These are phyloP conservation scores for Magnusiomyces tetraspermus DNA, from an alignment of 1,139 yeast genomes.

Conservation along the genomic window DNA sequence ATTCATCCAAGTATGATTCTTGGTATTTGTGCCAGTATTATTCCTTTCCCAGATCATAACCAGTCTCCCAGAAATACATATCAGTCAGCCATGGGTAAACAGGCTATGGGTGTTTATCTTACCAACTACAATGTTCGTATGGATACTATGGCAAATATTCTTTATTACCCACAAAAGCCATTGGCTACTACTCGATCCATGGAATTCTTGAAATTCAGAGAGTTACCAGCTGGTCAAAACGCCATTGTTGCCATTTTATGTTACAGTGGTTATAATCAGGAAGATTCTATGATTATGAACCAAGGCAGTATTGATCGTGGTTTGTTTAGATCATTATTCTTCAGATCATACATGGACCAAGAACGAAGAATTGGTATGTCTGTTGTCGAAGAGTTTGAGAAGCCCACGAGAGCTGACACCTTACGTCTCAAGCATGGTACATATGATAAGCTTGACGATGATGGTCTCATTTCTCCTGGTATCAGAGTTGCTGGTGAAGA, in stretches of 20 bases:
- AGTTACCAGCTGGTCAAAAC: conserved; percentile 97
- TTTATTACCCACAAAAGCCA: conserved; percentile 98
- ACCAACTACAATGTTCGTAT: conserved; percentile 93
- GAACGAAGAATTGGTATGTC: conserved; percentile 98
- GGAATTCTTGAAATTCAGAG: conserved; percentile 96
- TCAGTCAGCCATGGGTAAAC: conserved; percentile 99
- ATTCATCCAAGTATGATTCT: conserved; percentile 98
- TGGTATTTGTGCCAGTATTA: conserved; percentile 97
- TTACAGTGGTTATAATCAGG: conserved; percentile 98
- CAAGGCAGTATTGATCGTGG: conserved; percentile 97
- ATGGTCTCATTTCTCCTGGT: conserved; percentile 97
- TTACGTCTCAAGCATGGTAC: conserved; percentile 95
- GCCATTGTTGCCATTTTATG: conserved; percentile 97
- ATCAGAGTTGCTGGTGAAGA: conserved; percentile 98
- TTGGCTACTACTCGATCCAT: conserved; percentile 97
- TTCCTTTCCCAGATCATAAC: conserved; percentile 99
- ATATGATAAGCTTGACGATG: conserved; percentile 94
- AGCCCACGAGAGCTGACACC: conserved; percentile 90
- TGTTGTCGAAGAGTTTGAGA: conserved; percentile 90
- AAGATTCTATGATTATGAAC: conserved; percentile 99
- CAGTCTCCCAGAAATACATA: conserved; percentile 99
- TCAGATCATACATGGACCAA: conserved; percentile 96
- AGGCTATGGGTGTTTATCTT: conserved; percentile 99
- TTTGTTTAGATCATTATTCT: conserved; percentile 85
- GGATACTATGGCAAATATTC: conserved; percentile 98